Evolutionary conservation across 768 basidiomycete genomes (phyloP), one percentile per base, ranked within the genome.

Genomic region (Lactifluus echinatus): DNA sequence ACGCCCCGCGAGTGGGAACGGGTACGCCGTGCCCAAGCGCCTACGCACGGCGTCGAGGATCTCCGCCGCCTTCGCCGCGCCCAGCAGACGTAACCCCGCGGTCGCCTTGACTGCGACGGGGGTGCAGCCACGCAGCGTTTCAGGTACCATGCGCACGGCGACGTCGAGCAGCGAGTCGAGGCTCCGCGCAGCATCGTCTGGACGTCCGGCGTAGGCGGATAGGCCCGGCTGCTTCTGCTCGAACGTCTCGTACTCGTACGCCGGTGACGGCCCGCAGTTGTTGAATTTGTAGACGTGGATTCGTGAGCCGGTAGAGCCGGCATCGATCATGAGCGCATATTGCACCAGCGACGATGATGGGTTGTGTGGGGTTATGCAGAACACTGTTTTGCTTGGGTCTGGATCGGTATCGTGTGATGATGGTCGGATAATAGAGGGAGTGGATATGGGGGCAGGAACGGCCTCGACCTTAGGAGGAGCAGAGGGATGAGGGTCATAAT

Each of bases 281-380:
- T 95, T 79, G 82, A 98, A 97, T 68, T 96, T 98, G 84, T 98
- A 99, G 31, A 98, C 79, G 77, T 99, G 96, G 66, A 98, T 93
- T 17, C 96, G 83, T 0, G 94, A 96, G 19, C 95, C 96, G 0
- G 93, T 96, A 17, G 94, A 97, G 23, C 96, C 96, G 0, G 96
- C 95, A 70, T 99, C 96, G 73, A 98, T 89, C 85, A 97, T 96
- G 66, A 98, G 80, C 0, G 92, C 93, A 70, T 89, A 99, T 69
- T 93, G 91, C 12, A 95, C 86, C 56, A 95, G 75, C 0, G 79
- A 77, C 48, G 75, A 66, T 50, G 70, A 65, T 1, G 77, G 63
- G 14, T 70, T 71, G 68, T 82, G 70, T 0, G 91, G 80, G 0
- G 69, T 54, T 0, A 77, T 78, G 73, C 93, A 97, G 72, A 84